These are phyloP conservation scores for Fusarium siculi DNA, from an alignment of 2,329 filamentous ascomycete species.

Conservation along the genomic window DNA sequence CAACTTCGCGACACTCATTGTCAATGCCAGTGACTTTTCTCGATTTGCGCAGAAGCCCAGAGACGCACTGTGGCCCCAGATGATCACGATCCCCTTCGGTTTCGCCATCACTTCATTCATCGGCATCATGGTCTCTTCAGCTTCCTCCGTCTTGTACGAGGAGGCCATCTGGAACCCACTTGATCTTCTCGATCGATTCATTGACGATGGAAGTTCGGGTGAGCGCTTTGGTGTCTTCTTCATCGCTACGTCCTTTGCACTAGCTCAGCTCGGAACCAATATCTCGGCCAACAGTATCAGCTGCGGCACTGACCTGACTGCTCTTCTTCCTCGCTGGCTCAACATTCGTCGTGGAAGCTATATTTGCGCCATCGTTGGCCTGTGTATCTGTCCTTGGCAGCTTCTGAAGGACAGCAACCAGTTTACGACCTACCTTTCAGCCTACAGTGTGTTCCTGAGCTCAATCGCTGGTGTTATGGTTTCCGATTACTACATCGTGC, in stretches of 20 bases:
- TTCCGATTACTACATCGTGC: slow-evolving; percentile 87
- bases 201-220: slow-evolving; percentile 73
- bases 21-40: slow-evolving; percentile 85
- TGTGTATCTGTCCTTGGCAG: slow-evolving; percentile 89
- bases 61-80: slow-evolving; percentile 83
- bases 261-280: slow-evolving; percentile 87
- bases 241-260: slow-evolving; percentile 75
- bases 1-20: slow-evolving; percentile 89
- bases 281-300: slow-evolving; percentile 75
- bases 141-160: slow-evolving; percentile 73
- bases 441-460: slow-evolving; percentile 93
- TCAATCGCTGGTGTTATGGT: slow-evolving; percentile 93
- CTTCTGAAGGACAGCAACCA: slow-evolving; percentile 79
- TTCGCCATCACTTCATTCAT: slow-evolving; percentile 87
- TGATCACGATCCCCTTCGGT: slow-evolving; percentile 76
- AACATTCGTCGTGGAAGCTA: slow-evolving; percentile 90
- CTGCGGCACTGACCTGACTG: slow-evolving; percentile 84
- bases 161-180: slow-evolving; percentile 80
- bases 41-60: slow-evolving; percentile 82
- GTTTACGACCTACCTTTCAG: slow-evolving; percentile 91
- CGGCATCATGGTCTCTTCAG: slow-evolving; percentile 80
- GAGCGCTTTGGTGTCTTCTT: slow-evolving; percentile 82
- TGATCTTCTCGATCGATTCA: slow-evolving; percentile 71
- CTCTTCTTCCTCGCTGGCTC: slow-evolving; percentile 80
- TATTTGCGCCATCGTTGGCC: slow-evolving; percentile 80